A percentile compares a stretch with the other conserved stretches of the same genome.
These are phyloP conservation scores for Leccinum ochraceum DNA, from an alignment of 768 basidiomycete species.

Conservation along the genomic window DNA sequence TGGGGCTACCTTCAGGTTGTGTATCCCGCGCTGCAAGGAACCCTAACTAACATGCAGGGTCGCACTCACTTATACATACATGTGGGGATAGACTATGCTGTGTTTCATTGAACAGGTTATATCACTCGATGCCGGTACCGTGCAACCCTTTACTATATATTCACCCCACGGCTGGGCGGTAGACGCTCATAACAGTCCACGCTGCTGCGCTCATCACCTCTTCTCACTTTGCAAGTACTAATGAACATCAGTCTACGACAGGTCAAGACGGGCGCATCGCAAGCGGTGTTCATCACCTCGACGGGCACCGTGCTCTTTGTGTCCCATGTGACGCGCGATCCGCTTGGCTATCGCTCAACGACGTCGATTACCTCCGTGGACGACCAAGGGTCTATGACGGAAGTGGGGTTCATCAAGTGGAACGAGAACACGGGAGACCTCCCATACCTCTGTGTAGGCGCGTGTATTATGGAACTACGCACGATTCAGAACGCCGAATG, in stretches of 20 bases:
- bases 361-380: conserved; percentile 18
- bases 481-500: not conserved
- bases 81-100: conserved; percentile 1
- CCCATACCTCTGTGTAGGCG: conserved; percentile 4
- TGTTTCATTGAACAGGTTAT: not conserved
- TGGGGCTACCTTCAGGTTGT: not conserved
- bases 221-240: not conserved
- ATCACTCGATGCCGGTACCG: not conserved
- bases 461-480: conserved; percentile 4
- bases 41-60: not conserved
- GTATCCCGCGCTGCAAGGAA: too few relatives aligned
- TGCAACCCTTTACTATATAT: not conserved
- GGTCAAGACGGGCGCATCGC: conserved; percentile 10
- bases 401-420: conserved; percentile 22
- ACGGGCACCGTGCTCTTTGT: conserved; percentile 20
- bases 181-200: not conserved
- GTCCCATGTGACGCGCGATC: conserved; percentile 2
- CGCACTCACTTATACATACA: not conserved
- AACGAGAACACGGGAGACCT: not conserved
- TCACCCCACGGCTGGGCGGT: not conserved
- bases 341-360: not conserved
- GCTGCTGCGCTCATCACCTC: not conserved
- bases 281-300: conserved; percentile 18
- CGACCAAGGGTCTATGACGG: conserved; percentile 2
- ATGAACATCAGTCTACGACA: conserved; percentile 26